Evolutionary conservation across 345 rosid species (phyloP).

Genomic region (Brassica juncea): DNA sequence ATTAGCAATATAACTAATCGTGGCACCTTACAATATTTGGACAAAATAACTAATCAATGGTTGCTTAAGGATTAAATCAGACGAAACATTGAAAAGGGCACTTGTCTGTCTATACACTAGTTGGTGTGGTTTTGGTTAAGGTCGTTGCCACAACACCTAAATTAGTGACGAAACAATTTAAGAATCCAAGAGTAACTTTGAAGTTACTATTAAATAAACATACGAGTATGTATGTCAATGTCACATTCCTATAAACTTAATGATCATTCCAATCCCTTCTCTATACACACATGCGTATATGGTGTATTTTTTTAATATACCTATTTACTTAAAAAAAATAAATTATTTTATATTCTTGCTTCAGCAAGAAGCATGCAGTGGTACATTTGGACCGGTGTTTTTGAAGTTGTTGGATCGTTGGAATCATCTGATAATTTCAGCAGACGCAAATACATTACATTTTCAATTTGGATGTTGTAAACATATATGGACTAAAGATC

Average conservation of each 20-base stretch:
- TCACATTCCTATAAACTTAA: constrained; percentile 12
- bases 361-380: constrained; percentile 32
- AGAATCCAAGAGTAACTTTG: constrained; percentile 32
- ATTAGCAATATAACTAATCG: background rate
- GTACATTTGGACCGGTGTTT: constrained; percentile 32
- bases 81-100: constrained; percentile 28
- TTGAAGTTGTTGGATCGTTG: constrained; percentile 38
- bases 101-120: constrained; percentile 22
- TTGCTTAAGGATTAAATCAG: constrained; percentile 17
- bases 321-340: background rate
- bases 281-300: constrained; percentile 20
- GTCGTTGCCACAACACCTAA: constrained; percentile 40
- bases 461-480: background rate
- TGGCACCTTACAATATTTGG: background rate
- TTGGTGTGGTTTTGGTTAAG: constrained; percentile 35
- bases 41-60: background rate
- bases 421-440: constrained; percentile 26
- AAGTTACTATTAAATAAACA: constrained; percentile 31
- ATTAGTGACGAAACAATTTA: constrained; percentile 29
- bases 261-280: constrained; percentile 8
- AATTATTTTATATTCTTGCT: constrained; percentile 18
- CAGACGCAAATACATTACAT: background rate
- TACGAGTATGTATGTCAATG: constrained; percentile 26
- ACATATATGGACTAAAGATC: constrained; percentile 5
- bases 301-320: background rate